phyloP scores from a whole-genome alignment of 495 filamentous ascomycete genomes.

The Margaritispora aquatica region DNA sequence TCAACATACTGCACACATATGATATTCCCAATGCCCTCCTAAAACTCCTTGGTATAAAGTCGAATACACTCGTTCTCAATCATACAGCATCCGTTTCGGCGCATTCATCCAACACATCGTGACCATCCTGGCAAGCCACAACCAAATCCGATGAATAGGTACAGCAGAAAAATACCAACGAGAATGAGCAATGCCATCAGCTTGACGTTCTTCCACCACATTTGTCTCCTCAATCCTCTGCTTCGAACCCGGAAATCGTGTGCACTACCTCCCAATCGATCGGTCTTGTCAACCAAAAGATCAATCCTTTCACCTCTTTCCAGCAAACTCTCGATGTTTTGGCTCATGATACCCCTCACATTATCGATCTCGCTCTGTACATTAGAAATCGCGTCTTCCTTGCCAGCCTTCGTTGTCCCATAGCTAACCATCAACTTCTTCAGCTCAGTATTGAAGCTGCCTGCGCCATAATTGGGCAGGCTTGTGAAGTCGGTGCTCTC shows the following conservation, averaged over 20 bases:
- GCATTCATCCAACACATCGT: slow-evolving; percentile 35
- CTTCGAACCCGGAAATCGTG: slow-evolving; percentile 85
- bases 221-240: slow-evolving; percentile 75
- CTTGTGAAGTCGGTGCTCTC: slow-evolving; percentile 63
- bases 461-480: slow-evolving; percentile 85
- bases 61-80: not conserved
- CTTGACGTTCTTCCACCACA: slow-evolving; percentile 99
- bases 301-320: slow-evolving; percentile 95
- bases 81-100: not conserved
- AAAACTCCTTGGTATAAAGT: not conserved
- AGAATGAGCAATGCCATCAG: slow-evolving; percentile 78
- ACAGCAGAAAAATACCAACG: slow-evolving; percentile 79
- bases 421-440: slow-evolving; percentile 76
- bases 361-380: slow-evolving; percentile 87
- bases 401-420: slow-evolving; percentile 65
- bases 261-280: slow-evolving; percentile 76
- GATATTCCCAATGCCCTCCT: not conserved
- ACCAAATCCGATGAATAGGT: slow-evolving; percentile 67
- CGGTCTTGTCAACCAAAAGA: slow-evolving; percentile 94
- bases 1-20: not conserved
- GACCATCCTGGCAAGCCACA: slow-evolving; percentile 63
- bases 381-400: slow-evolving; percentile 78
- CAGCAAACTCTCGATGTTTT: slow-evolving; percentile 94
- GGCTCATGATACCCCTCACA: slow-evolving; percentile 93
- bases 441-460: slow-evolving; percentile 74